Evolutionary conservation across 139 green algal species (phyloP).

Genomic region (Haematococcus sp.): DNA sequence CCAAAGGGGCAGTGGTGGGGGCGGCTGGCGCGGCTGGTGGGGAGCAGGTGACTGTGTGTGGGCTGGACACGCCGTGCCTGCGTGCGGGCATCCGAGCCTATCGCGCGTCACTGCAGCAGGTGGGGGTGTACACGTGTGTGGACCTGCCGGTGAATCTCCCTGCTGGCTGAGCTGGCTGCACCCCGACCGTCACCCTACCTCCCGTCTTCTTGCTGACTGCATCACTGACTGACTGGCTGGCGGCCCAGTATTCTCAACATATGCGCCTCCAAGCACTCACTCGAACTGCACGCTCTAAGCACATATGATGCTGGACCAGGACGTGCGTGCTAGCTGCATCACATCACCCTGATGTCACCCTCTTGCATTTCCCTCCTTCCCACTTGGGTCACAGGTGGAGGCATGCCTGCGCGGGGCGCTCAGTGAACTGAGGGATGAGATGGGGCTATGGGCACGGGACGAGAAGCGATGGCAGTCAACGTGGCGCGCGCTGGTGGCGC

Average conservation of each 20-base stretch:
- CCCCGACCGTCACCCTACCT: background rate
- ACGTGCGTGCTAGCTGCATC: too few relatives aligned
- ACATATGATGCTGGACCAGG: too few relatives aligned
- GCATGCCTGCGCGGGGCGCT: slow-evolving; percentile 10
- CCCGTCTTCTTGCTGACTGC: background rate
- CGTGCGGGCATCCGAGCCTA: slow-evolving; percentile 45
- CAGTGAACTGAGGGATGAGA: slow-evolving; percentile 8
- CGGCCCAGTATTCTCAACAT: too few relatives aligned
- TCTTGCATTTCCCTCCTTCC: background rate
- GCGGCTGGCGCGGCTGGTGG: background rate
- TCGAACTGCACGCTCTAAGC: too few relatives aligned
- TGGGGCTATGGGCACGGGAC: slow-evolving; percentile 27
- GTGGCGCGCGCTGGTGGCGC: slow-evolving; percentile 31
- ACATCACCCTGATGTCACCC: too few relatives aligned
- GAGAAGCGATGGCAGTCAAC: slow-evolving; percentile 40
- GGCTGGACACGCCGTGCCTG: slow-evolving; percentile 46
- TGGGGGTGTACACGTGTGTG: background rate
- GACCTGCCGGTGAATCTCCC: background rate
- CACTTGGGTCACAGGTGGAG: slow-evolving; percentile 6
- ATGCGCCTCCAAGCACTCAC: too few relatives aligned
- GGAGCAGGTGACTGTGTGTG: slow-evolving; percentile 6
- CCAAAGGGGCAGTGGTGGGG: background rate
- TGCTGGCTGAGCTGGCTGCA: background rate
- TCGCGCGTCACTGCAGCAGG: slow-evolving; percentile 20
- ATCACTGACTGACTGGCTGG: background rate